Evolutionary conservation across 371 early-diverging fungal genomes (phyloP), one percentile per base, ranked within the genome.

Genomic region (Circinella minor): DNA sequence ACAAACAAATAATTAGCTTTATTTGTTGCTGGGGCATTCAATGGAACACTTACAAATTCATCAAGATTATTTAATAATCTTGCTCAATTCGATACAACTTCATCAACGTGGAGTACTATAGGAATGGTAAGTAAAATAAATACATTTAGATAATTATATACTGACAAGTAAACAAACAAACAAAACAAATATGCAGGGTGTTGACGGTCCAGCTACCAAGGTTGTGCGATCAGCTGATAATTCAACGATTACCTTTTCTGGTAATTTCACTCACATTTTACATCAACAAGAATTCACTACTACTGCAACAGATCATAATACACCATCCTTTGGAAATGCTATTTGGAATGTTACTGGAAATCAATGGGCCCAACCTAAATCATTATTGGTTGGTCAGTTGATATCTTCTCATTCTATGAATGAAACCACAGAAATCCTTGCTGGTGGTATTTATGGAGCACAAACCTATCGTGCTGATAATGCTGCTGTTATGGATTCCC

Each of bases 1-100:
- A 27, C 27, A 27, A 27, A 27, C 27, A 27, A 27, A 27, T 27
- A 27, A 27, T 17, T 55, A 81, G 81, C 70, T 15, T 54, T 83
- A 4, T 70, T 74, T 37, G 62, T 77, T 11, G 84, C 77, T 20
- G 84, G 84, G 13, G 36, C 34, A 59, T 84, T 81, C 46, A 76
- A 72, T 49, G 66, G 68, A 51, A 75, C 80, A 3, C 36, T 65
- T 0, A 46, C 54, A 14, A 68, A 49, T 1, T 39, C 54, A 3
- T 11, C 63, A 4, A 64, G 27, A 18, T 38, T 43, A 9, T 43
- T 80, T 18, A 77, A 76, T 37, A 63, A 81, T 54, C 67, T 81
- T n/a, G 84, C 77, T 15, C 55, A 64, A 10, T 78, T 77, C 36
- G 63, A 80, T 60, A 64, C 43, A 0, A 60, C 65, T 39, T 55